Base-by-base conservation (phyloP, 2,329 filamentous ascomycete genomes). In the Trichoderma sp. region DNA sequence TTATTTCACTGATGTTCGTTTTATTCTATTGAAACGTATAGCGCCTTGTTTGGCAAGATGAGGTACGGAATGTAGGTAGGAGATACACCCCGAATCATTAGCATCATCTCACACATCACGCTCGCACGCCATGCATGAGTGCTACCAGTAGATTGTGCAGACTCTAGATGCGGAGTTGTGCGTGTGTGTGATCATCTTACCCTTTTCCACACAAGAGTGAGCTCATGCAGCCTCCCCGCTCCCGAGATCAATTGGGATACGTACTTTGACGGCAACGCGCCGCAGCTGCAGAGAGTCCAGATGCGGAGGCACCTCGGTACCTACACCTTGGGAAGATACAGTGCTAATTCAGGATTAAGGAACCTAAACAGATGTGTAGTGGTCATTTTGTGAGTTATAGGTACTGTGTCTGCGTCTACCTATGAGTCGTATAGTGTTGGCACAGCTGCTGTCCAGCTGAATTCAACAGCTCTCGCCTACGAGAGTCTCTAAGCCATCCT, bases 101-200 rank as follows among this genome's bases (percentile, higher is more conserved):
- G 33, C 33, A 35, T 5, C 37, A 19, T 40, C 16, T 40, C 37
- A 19, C 37, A 6, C 14, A 40, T 40, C 16, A 35, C 14, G 33
- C 16, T 8, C 37, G 6, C 37, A 19, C 16, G 19, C 7, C 37
- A 40, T 64, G 49, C 61, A 55, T 43, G 47, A 55, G 47, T 24
- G 10, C 11, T 56, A 29, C 33, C 49, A 55, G 49, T 47, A 27
- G 31, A 10, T 14, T 66, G 58, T 14, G 63, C 53, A 66, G 52
- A 66, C 27, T 35, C 27, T 14, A 40, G 27, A 66, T 66, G 62
- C 62, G 62, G 62, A 66, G 62, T 57, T 66, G 53, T 65, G 61
- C 19, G 40, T 24, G 43, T 47, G 47, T 56, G 62, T 58, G 62
- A 65, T 57, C 52, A 35, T 49, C 63, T 55, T 31, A 52, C 63